Evolutionary conservation across 2,329 filamentous ascomycete species (phyloP).

Genomic region (Dactylellina parvicollis): DNA sequence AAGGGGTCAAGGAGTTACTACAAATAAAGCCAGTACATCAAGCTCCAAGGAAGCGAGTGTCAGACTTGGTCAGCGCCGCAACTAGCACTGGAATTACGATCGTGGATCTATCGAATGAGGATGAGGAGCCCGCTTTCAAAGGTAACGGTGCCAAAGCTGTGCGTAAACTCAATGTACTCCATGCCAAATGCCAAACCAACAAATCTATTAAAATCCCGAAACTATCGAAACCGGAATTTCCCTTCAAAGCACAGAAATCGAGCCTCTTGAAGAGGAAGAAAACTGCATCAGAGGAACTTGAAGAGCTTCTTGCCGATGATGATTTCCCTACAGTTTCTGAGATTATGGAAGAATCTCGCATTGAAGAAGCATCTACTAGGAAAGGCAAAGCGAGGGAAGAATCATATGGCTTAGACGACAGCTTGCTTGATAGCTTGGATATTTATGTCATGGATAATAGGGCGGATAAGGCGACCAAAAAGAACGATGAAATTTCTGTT

Average conservation of each 20-base stretch:
- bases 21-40: slow-evolving; percentile 16
- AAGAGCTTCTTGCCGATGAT: slow-evolving; percentile 26
- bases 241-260: neutral
- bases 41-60: slow-evolving; percentile 33
- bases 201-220: slow-evolving; percentile 28
- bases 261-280: neutral
- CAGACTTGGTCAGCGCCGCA: slow-evolving; percentile 34
- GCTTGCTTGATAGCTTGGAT: slow-evolving; percentile 39
- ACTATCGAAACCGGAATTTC: slow-evolving; percentile 8
- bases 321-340: slow-evolving; percentile 41
- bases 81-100: neutral
- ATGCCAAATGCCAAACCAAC: slow-evolving; percentile 31
- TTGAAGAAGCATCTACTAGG: neutral
- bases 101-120: slow-evolving; percentile 45
- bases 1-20: slow-evolving; percentile 16
- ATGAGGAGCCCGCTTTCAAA: slow-evolving; percentile 24
- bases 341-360: slow-evolving; percentile 27
- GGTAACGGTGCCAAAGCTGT: slow-evolving; percentile 37
- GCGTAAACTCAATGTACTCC: slow-evolving; percentile 38
- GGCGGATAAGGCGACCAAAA: neutral
- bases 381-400: slow-evolving; percentile 11
- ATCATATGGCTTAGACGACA: slow-evolving; percentile 24
- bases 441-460: slow-evolving; percentile 27
- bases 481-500: neutral
- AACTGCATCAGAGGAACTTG: slow-evolving; percentile 29